Evolutionary conservation across 176 grass and related monocot genomes (phyloP).

Genomic region (Carex pumila): DNA sequence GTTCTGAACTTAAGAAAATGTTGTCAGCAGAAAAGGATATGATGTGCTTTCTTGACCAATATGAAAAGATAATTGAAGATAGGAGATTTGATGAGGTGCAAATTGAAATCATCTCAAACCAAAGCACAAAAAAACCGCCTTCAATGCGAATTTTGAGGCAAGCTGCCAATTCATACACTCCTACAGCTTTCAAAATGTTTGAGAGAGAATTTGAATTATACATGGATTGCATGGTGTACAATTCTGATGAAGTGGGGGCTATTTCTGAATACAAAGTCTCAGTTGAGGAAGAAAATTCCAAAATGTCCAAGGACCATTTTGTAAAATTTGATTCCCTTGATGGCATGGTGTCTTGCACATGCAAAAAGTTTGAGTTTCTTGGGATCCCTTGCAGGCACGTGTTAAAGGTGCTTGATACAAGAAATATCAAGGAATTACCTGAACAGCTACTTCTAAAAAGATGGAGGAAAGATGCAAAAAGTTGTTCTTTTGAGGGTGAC

Average conservation of each 20-base stretch:
- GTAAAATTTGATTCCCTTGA: slow-evolving; percentile 80
- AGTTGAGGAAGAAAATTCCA: slow-evolving; percentile 39
- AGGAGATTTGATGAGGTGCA: slow-evolving; percentile 54
- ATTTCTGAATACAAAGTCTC: slow-evolving; percentile 60
- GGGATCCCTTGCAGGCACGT: slow-evolving; percentile 84
- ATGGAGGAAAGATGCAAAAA: slow-evolving; percentile 87
- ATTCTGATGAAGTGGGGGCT: slow-evolving; percentile 49
- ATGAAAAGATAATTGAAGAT: slow-evolving; percentile 55
- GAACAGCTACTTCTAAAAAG: slow-evolving; percentile 64
- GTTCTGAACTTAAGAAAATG: slow-evolving; percentile 54
- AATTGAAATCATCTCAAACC: slow-evolving; percentile 49
- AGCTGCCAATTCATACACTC: slow-evolving; percentile 74
- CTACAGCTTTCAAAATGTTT: slow-evolving; percentile 93
- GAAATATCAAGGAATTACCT: slow-evolving; percentile 89
- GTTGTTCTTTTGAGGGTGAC: slow-evolving; percentile 30
- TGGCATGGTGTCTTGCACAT: slow-evolving; percentile 55
- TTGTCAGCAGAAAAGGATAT: slow-evolving; percentile 49
- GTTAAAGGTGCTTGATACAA: slow-evolving; percentile 78
- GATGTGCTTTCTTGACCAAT: slow-evolving; percentile 63
- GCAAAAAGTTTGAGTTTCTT: slow-evolving; percentile 76
- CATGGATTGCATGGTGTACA: slow-evolving; percentile 92
- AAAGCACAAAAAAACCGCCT: slow-evolving; percentile 64
- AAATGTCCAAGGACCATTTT: slow-evolving; percentile 44
- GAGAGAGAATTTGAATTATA: slow-evolving; percentile 94
- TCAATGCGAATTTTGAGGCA: slow-evolving; percentile 86